phyloP scores from a whole-genome alignment of 2,329 filamentous ascomycete genomes.

The Paracorniculantispora psalliotae region DNA sequence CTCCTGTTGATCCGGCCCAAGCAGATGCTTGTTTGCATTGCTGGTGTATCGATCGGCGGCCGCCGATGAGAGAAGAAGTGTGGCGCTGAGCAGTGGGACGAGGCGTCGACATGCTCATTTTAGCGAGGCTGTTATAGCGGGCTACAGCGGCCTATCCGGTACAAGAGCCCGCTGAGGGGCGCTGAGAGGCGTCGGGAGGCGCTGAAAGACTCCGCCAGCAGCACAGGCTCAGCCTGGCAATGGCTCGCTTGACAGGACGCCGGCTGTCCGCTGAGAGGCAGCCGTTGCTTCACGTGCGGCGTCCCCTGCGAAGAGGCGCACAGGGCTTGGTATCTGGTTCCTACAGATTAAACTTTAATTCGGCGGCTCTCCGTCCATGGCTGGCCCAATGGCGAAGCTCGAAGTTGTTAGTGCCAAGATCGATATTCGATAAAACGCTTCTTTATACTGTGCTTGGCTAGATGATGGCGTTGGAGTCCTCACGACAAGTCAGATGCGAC shows the following conservation, averaged over 20 bases:
- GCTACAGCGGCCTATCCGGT: neutral
- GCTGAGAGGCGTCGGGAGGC: neutral
- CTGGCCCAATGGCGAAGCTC: neutral
- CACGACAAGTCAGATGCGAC: too few relatives aligned
- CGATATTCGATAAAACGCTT: too few relatives aligned
- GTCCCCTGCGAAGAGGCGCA: neutral
- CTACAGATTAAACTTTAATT: neutral
- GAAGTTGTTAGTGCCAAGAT: neutral
- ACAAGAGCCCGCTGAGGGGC: neutral
- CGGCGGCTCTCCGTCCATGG: neutral
- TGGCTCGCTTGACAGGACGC: neutral
- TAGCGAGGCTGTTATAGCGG: neutral
- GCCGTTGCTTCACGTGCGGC: neutral
- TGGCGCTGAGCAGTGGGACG: neutral
- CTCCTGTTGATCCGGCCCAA: neutral
- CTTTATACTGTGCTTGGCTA: too few relatives aligned
- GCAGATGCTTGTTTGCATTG: neutral
- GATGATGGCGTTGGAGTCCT: too few relatives aligned
- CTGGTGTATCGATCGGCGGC: neutral
- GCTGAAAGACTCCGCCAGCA: neutral
- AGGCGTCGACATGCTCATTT: conserved; percentile 1
- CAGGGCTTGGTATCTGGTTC: too few relatives aligned
- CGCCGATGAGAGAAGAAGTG: neutral
- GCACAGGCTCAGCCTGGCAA: neutral
- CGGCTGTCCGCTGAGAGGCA: neutral